Percentiles rank a stretch among this genome's conserved stretches.
phyloP scores from a whole-genome alignment of 805 yeast species.

The Zygosaccharomyces bisporus region DNA sequence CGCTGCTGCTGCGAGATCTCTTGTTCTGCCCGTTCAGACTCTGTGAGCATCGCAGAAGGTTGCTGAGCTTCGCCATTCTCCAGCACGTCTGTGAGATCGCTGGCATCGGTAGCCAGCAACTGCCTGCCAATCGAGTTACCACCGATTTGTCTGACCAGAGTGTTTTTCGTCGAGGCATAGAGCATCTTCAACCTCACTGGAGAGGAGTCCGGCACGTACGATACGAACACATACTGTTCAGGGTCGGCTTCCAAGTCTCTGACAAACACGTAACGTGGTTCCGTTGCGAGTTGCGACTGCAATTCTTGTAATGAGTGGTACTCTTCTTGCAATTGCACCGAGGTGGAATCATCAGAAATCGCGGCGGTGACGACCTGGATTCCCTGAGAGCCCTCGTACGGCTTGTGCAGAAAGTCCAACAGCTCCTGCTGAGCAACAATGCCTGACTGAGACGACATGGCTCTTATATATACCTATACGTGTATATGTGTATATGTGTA shows the following conservation, averaged over 20 bases:
- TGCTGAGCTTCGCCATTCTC: constrained; percentile 10
- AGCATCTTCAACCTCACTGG: constrained; percentile 84
- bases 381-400: constrained; percentile 5
- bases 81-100: constrained; percentile 29
- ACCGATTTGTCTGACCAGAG: constrained; percentile 73
- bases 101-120: constrained; percentile 34
- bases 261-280: constrained; percentile 51
- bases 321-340: constrained; percentile 19
- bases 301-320: constrained; percentile 41
- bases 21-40: constrained; percentile 26
- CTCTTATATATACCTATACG: background rate
- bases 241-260: constrained; percentile 31
- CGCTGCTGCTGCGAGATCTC: constrained; percentile 32
- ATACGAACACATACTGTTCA: constrained; percentile 51
- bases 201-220: constrained; percentile 84
- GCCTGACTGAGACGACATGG: constrained; percentile 68
- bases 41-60: constrained; percentile 21
- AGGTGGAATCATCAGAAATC: constrained; percentile 25
- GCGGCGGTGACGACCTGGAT: constrained; percentile 22
- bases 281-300: constrained; percentile 35
- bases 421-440: constrained; percentile 39
- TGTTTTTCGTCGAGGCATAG: constrained; percentile 84
- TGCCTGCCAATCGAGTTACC: constrained; percentile 39
- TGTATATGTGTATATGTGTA: too few species aligned
- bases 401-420: constrained; percentile 17